Conservation (phyloP, 106 monocot genomes). For the Hemerocallis citrina region DNA sequence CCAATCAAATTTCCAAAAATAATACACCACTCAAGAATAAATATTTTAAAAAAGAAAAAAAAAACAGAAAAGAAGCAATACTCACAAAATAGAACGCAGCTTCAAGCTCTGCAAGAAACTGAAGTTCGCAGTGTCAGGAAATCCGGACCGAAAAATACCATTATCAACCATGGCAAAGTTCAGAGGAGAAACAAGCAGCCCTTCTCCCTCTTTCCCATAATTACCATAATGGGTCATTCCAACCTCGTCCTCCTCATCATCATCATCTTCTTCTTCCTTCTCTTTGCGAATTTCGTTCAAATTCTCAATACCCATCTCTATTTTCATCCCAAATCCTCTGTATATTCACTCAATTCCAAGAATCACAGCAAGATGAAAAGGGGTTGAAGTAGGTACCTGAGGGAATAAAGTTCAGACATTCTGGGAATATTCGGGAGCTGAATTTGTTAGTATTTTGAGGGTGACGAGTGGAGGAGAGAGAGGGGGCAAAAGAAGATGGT, state of each 20-base stretch:
- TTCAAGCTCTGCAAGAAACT: conserved; percentile 36
- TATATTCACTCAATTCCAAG: not conserved
- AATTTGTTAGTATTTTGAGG: no score
- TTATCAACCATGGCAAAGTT: conserved; percentile 60
- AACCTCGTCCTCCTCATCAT: no score
- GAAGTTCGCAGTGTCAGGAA: conserved; percentile 42
- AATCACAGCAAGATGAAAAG: no score
- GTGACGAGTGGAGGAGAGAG: no score
- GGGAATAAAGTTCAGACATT: no score
- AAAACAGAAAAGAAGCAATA: not conserved
- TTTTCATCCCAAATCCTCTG: not conserved
- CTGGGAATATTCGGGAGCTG: no score
- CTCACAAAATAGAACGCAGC: conserved; percentile 49
- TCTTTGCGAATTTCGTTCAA: not conserved
- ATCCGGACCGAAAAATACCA: conserved; percentile 57
- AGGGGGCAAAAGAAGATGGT: no score
- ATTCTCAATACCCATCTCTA: conserved; percentile 6
- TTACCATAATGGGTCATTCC: not conserved
- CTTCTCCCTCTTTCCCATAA: not conserved
- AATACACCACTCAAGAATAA: not conserved
- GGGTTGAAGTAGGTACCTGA: no score
- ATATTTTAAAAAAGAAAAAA: not conserved
- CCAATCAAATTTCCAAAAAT: not conserved
- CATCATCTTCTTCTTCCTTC: not conserved
- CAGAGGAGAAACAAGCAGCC: conserved; percentile 43